phyloP scores from a whole-genome alignment of 2,329 filamentous ascomycete genomes.

The Graphiopsis chlorocephala region DNA sequence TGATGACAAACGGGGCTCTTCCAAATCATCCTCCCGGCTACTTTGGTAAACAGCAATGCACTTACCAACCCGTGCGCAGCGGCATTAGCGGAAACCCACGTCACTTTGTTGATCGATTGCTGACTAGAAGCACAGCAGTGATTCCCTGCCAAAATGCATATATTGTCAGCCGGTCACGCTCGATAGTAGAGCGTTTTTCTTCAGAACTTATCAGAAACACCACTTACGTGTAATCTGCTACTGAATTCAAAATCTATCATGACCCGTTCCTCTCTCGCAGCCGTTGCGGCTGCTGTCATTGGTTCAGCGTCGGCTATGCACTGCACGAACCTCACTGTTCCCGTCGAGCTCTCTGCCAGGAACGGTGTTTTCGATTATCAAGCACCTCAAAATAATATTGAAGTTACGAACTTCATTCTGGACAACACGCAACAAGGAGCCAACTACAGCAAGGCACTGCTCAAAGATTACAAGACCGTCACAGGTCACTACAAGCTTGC shows the following conservation, averaged over 20 bases:
- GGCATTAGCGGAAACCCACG: neutral
- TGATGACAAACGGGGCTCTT: conserved; percentile 1
- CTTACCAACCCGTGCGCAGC: conserved; percentile 6
- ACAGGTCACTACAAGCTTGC: conserved; percentile 56
- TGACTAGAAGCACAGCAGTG: neutral
- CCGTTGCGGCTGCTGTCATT: conserved; percentile 23
- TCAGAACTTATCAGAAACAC: neutral
- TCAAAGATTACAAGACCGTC: conserved; percentile 53
- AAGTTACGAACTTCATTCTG: conserved; percentile 57
- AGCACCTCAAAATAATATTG: conserved; percentile 50
- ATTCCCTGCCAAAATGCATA: neutral
- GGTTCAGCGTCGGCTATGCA: conserved; percentile 29
- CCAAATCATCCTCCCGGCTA: neutral
- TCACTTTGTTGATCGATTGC: neutral
- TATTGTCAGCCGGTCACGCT: neutral
- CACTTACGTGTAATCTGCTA: too few species aligned
- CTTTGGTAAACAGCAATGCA: neutral
- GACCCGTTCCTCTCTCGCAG: conserved; percentile 26
- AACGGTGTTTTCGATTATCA: conserved; percentile 54
- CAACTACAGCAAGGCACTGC: conserved; percentile 48
- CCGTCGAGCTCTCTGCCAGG: conserved; percentile 53
- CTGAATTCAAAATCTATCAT: conserved; percentile 17
- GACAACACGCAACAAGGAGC: conserved; percentile 49
- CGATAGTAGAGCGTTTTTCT: neutral
- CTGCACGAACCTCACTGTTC: conserved; percentile 55